A percentile compares a stretch with the other conserved stretches of the same genome.
These are phyloP conservation scores for Fusarium verrucosum DNA, from an alignment of 2,329 filamentous ascomycete genomes.

Conservation along the genomic window DNA sequence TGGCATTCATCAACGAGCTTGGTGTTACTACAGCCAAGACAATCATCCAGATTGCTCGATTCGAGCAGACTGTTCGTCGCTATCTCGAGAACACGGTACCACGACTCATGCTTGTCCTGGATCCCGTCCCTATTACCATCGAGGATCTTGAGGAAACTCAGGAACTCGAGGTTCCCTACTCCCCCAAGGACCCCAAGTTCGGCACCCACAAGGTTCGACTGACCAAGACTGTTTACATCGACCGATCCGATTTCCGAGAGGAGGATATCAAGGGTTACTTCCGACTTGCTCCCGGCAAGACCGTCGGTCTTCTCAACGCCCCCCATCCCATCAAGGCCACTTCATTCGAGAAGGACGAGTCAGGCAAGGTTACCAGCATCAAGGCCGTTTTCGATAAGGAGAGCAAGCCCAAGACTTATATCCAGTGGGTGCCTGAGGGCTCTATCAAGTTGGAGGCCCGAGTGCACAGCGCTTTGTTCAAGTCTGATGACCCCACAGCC, in stretches of 20 bases:
- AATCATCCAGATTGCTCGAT: constrained; percentile 81
- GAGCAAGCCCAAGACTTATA: constrained; percentile 79
- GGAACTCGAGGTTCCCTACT: constrained; percentile 79
- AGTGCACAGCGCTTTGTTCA: constrained; percentile 85
- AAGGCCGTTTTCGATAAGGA: constrained; percentile 73
- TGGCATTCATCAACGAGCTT: constrained; percentile 90
- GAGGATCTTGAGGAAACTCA: constrained; percentile 71
- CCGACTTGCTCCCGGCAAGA: constrained; percentile 80
- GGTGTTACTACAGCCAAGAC: constrained; percentile 86
- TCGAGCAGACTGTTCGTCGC: constrained; percentile 84
- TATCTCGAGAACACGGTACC: constrained; percentile 91
- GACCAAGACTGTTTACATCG: constrained; percentile 85
- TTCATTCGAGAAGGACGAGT: constrained; percentile 73
- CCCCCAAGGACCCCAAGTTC: constrained; percentile 78
- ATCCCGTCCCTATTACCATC: constrained; percentile 84
- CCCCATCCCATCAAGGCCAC: constrained; percentile 76
- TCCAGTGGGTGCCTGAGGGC: constrained; percentile 85
- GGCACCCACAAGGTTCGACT: constrained; percentile 70
- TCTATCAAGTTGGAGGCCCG: constrained; percentile 77
- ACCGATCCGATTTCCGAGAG: constrained; percentile 81
- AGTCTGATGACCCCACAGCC: constrained; percentile 81
- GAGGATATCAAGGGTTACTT: constrained; percentile 80
- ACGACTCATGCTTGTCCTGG: constrained; percentile 86
- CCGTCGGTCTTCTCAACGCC: constrained; percentile 77
- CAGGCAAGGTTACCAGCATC: constrained; percentile 72